Conservation (phyloP, 352 stramenopile genomes). For the Elongisporangium anandrum region DNA sequence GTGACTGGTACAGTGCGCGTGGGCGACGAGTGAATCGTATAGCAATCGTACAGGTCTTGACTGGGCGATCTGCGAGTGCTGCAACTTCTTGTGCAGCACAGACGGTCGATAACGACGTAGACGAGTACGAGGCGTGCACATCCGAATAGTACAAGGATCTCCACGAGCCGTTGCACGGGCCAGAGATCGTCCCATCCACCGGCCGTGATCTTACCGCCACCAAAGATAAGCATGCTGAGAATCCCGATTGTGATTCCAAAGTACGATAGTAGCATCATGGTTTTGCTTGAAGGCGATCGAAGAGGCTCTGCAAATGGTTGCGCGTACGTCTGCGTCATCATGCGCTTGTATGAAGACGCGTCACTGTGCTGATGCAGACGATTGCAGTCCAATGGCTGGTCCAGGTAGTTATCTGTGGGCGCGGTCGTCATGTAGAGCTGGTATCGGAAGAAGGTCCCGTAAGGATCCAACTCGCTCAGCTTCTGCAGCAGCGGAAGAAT, state of each 20-base stretch:
- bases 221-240: not conserved
- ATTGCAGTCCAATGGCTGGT: conserved; percentile 14
- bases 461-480: conserved; percentile 23
- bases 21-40: no score
- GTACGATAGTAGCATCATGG: not conserved
- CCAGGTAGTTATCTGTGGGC: conserved; percentile 13
- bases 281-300: conserved; percentile 6
- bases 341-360: no score
- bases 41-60: no score
- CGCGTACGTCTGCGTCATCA: not conserved
- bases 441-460: conserved; percentile 12
- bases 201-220: conserved; percentile 2
- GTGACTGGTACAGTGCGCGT: no score
- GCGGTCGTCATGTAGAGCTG: conserved; percentile 30
- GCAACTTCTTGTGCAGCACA: no score
- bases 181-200: conserved; percentile 11
- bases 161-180: conserved; percentile 44
- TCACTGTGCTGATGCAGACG: conserved; percentile 4
- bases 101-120: not conserved
- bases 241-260: conserved; percentile 2
- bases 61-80: no score
- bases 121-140: conserved; percentile 3
- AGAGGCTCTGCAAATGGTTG: conserved; percentile 34
- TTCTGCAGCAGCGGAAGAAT: conserved; percentile 28
- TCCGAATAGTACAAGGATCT: conserved; percentile 30